phyloP scores from a whole-genome alignment of 257 asterid genomes.

The Solanum etuberosum region DNA sequence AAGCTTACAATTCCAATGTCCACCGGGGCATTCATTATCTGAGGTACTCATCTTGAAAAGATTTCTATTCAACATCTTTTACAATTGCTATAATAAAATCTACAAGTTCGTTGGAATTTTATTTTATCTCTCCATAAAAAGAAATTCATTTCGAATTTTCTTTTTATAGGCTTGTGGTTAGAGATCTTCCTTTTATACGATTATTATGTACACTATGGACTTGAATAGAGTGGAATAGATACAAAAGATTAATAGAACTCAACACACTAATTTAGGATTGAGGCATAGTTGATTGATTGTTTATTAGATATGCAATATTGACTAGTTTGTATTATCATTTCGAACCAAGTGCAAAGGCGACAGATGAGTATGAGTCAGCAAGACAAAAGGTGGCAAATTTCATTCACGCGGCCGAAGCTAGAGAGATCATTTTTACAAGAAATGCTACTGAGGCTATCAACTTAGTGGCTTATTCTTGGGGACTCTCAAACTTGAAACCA shows the following conservation, averaged over 20 bases:
- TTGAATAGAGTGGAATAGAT: neutral
- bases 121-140: neutral
- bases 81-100: neutral
- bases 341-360: slow-evolving; percentile 61
- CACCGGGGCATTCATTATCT: slow-evolving; percentile 91
- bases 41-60: slow-evolving; percentile 34
- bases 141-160: neutral
- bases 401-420: slow-evolving; percentile 49
- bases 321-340: neutral
- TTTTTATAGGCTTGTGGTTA: neutral
- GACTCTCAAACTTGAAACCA: slow-evolving; percentile 60
- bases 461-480: slow-evolving; percentile 94
- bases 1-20: slow-evolving; percentile 75
- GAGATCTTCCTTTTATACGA: neutral
- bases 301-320: neutral
- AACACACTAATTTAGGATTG: neutral
- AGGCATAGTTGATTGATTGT: neutral
- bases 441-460: slow-evolving; percentile 98
- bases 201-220: neutral
- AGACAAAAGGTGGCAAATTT: slow-evolving; percentile 84
- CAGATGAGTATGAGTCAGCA: slow-evolving; percentile 78
- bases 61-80: neutral
- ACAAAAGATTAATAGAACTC: neutral
- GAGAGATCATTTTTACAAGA: slow-evolving; percentile 84
- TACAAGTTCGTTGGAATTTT: neutral